Base-by-base conservation (phyloP, 2,329 filamentous ascomycete genomes). In the Fusarium sp. region DNA sequence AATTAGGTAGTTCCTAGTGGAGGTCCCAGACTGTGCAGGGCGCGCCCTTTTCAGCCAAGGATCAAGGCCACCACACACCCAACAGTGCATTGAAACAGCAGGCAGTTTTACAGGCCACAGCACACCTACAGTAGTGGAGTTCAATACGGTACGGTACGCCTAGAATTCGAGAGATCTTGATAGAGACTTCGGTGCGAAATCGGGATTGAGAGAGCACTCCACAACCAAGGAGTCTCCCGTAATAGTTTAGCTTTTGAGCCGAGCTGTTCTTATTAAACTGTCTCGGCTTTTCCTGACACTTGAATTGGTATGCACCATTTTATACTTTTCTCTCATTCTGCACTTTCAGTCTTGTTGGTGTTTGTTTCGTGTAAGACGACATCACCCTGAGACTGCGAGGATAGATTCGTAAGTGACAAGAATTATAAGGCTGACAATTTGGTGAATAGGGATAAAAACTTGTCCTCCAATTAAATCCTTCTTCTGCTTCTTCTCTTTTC, bases 151-250 rank as follows among this genome's bases (percentile, higher is more conserved):
- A 59, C 22, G 31, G 22, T 44, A 42, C 38, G 29, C 42, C 36
- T 59, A 41, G 65, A 65, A 71, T 31, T 49, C 25, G 12, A 67
- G 41, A 62, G 56, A 56, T 64, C 52, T 55, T 27, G 59, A 27
- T 36, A 66, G 60, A 67, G 57, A 38, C 39, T 53, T 71, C 67
- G 67, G 70, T 58, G 67, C 71, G 71, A 73, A 71, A 71, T 73
- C 71, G 70, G 70, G 71, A 47, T 50, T 38, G 31, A 46, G 42
- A 46, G 55, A 67, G 49, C 47, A 56, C 52, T 61, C 62, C 70
- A 73, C 68, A 67, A 45, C 54, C 57, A 64, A 62, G 47, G 57
- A 65, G 54, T 35, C 70, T 39, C 66, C 66, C 39, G 38, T 71
- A 65, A 66, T 71, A 60, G 71, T 57, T 71, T 73, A 70, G 70